Base-by-base conservation (phyloP, 2,329 filamentous ascomycete genomes). In the Fusarium multiceps region DNA sequence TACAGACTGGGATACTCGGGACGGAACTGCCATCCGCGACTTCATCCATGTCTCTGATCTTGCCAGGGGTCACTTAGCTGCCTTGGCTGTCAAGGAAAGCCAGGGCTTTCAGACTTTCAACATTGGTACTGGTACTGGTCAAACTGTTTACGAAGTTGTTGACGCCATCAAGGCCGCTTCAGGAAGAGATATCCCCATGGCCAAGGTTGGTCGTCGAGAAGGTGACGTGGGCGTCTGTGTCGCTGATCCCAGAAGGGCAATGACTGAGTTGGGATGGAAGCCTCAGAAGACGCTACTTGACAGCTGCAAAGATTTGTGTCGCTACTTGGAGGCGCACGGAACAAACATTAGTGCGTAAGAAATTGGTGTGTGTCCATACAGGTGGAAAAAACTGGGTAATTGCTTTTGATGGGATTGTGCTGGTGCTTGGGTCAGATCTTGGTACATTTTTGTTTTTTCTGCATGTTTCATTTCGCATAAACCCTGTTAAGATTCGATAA, bases 21-120 rank as follows among this genome's bases (percentile, higher is more conserved):
- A 92, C 71, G 89, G 89, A 18, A 91, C 89, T 1, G 88, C 88
- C 3, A 84, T 91, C 42, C 86, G 89, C 43, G 89, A 92, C 76
- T 92, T 90, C 74, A 90, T 91, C 67, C 89, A 91, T 70, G 89
- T 91, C 40, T 86, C 85, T 18, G 89, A 91, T 76, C 83, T 92
- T 46, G 89, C 89, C 8, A 82, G 86, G 43, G 89, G 87, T 7
- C 89, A 92, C 77, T 84, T 90, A 40, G 87, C 89, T 9, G 89
- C 89, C 3, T 80, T 90, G 23, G 60, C 74, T 18, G 73, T 81
- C 28, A 76, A 79, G 34, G 64, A 64, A 5, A 55, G n/a, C 25
- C 66, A 41, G 27, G 58, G 58, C 1, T 84, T 82, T 71, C 79
- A 81, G 34, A 80, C 81, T 6, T 85, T 82, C 69, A 85, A 84